Conservation (phyloP, 441 rosid species). For the Geranium incanum region DNA sequence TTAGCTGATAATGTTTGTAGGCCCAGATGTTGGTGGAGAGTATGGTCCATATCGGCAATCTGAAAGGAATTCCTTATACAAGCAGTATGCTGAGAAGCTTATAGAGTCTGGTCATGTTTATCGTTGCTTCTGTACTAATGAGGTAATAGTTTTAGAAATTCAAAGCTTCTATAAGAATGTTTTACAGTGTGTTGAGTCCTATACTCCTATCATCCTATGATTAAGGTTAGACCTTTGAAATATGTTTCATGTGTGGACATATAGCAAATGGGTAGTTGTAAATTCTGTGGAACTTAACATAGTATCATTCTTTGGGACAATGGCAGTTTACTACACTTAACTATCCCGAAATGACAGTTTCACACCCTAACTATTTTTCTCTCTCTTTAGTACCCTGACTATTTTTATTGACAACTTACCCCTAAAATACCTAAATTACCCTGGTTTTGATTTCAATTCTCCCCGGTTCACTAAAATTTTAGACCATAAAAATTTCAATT, state of each 20-base stretch:
- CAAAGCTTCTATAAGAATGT: not conserved
- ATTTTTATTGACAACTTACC: too few species aligned
- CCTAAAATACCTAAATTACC: too few species aligned
- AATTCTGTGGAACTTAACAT: not conserved
- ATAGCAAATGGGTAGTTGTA: not conserved
- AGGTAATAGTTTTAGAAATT: slow-evolving; percentile 32
- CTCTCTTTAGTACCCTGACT: too few species aligned
- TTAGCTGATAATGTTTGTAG: slow-evolving; percentile 27
- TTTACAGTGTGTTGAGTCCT: not conserved
- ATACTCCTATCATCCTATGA: not conserved
- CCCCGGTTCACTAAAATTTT: too few species aligned
- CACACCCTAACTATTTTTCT: too few species aligned
- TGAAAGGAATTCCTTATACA: slow-evolving; percentile 70
- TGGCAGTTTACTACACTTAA: too few species aligned
- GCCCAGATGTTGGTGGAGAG: slow-evolving; percentile 79
- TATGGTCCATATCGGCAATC: slow-evolving; percentile 85
- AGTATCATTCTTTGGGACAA: not conserved
- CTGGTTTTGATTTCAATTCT: too few species aligned
- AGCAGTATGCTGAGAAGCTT: slow-evolving; percentile 66
- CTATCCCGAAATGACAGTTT: too few species aligned
- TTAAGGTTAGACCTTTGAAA: not conserved
- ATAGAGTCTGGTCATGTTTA: slow-evolving; percentile 84
- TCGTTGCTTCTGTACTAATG: slow-evolving; percentile 77
- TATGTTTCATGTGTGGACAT: not conserved
- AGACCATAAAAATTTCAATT: too few species aligned